phyloP scores from a whole-genome alignment of 2,329 filamentous ascomycete species.

The Sclerotinia nivalis region DNA sequence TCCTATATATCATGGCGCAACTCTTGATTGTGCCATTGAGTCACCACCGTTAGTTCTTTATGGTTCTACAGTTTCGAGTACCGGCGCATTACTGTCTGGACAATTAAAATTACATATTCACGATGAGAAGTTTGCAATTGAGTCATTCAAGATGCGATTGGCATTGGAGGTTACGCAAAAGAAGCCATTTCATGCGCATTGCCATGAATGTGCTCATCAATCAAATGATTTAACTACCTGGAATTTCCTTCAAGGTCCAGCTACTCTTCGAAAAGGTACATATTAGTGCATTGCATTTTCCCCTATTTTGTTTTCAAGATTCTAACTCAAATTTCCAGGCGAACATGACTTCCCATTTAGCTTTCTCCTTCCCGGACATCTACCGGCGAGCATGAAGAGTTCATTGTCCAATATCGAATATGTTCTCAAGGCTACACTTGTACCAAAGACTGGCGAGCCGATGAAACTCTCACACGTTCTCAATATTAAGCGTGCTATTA shows the following conservation, averaged over 20 bases:
- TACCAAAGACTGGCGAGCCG: constrained; percentile 59
- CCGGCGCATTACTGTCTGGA: constrained; percentile 82
- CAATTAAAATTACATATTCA: constrained; percentile 74
- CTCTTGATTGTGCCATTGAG: constrained; percentile 53
- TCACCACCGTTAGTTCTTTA: constrained; percentile 67
- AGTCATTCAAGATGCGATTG: constrained; percentile 72
- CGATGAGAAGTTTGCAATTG: constrained; percentile 65
- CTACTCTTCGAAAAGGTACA: constrained; percentile 53
- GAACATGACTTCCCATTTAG: constrained; percentile 86
- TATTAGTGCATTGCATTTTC: constrained; percentile 25
- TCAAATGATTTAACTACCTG: constrained; percentile 75
- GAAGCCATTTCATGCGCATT: constrained; percentile 78
- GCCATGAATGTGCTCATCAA: constrained; percentile 71
- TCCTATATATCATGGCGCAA: constrained; percentile 31
- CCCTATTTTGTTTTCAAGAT: background rate
- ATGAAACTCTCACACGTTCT: constrained; percentile 69
- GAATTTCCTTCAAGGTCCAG: constrained; percentile 67
- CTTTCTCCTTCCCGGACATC: constrained; percentile 77
- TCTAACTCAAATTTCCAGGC: constrained; percentile 44
- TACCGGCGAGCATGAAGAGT: constrained; percentile 82
- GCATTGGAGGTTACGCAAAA: constrained; percentile 72
- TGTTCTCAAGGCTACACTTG: constrained; percentile 68
- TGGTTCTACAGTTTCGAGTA: constrained; percentile 71
- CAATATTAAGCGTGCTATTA: constrained; percentile 75
- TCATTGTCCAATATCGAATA: constrained; percentile 75